Evolutionary conservation across 805 yeast genomes (phyloP).

Genomic region (Saccharomyces jurei): DNA sequence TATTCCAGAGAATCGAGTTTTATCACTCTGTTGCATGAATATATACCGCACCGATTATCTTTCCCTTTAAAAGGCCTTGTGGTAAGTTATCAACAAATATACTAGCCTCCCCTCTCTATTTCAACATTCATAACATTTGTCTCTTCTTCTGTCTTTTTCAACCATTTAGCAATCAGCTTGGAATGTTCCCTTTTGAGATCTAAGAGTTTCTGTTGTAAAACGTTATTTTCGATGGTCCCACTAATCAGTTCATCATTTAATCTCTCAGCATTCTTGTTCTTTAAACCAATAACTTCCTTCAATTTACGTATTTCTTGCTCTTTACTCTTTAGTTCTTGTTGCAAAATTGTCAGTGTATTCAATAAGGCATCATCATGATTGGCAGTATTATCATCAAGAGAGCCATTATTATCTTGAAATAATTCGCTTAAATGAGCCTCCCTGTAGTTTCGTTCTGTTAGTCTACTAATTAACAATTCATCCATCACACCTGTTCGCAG

Average conservation of each 20-base stretch:
- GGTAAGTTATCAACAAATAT: background rate
- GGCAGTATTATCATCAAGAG: background rate
- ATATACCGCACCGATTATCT: background rate
- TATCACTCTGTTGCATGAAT: background rate
- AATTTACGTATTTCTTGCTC: slow-evolving; percentile 23
- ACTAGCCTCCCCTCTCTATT: background rate
- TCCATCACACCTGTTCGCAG: background rate
- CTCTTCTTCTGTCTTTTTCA: slow-evolving; percentile 47
- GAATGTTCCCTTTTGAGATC: slow-evolving; percentile 42
- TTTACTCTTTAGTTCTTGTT: slow-evolving; percentile 13
- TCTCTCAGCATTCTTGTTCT: slow-evolving; percentile 48
- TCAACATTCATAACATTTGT: slow-evolving; percentile 48
- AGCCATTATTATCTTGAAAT: background rate
- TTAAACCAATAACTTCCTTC: slow-evolving; percentile 31
- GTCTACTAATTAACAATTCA: background rate
- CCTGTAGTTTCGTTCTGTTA: background rate
- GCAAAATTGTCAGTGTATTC: slow-evolving; percentile 6
- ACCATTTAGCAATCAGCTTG: slow-evolving; percentile 49
- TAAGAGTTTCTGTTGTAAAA: slow-evolving; percentile 29
- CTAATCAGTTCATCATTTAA: slow-evolving; percentile 63
- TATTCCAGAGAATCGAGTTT: background rate
- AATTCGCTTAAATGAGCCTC: background rate
- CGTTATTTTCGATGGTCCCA: slow-evolving; percentile 46
- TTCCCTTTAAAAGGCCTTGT: background rate
- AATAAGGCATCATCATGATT: slow-evolving; percentile 1